These are phyloP conservation scores for Phytophthora pluvialis DNA, from an alignment of 352 stramenopile genomes.

Conservation along the genomic window DNA sequence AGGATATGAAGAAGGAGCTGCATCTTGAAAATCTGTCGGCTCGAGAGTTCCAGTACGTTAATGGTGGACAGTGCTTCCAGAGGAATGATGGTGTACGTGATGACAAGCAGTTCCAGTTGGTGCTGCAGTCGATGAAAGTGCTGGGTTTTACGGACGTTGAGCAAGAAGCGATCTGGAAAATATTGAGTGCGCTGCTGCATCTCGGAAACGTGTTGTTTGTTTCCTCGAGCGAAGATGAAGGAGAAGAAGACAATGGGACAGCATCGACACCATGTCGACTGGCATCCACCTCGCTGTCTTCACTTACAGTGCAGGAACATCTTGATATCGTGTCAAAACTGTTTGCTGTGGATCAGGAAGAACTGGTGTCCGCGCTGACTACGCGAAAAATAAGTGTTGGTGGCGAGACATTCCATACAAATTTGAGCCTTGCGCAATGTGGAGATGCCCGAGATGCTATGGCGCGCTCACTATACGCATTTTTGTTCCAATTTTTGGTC, in stretches of 20 bases:
- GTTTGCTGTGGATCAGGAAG: conserved; percentile 49
- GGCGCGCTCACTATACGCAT: conserved; percentile 79
- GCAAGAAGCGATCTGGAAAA: conserved; percentile 69
- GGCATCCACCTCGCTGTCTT: conserved; percentile 41
- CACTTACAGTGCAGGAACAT: conserved; percentile 44
- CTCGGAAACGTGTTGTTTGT: conserved; percentile 84
- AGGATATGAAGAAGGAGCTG: conserved; percentile 49
- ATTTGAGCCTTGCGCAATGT: conserved; percentile 73
- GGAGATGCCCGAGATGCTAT: conserved; percentile 73
- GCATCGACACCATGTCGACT: conserved; percentile 47
- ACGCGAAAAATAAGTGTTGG: conserved; percentile 77
- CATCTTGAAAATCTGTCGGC: conserved; percentile 44
- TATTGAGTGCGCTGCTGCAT: conserved; percentile 78
- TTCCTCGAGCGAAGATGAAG: conserved; percentile 60
- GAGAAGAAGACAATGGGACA: conserved; percentile 49
- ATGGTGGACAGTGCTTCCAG: conserved; percentile 67
- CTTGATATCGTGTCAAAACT: conserved; percentile 50
- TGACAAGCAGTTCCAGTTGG: conserved; percentile 60
- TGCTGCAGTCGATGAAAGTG: conserved; percentile 74
- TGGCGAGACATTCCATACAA: conserved; percentile 69
- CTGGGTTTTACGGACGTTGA: conserved; percentile 74
- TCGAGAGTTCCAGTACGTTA: conserved; percentile 73
- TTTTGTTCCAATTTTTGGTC: conserved; percentile 88
- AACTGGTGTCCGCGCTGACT: conserved; percentile 63
- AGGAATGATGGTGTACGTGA: conserved; percentile 76